Base-by-base conservation (phyloP, 2,329 filamentous ascomycete species). In the Venturia effusa region DNA sequence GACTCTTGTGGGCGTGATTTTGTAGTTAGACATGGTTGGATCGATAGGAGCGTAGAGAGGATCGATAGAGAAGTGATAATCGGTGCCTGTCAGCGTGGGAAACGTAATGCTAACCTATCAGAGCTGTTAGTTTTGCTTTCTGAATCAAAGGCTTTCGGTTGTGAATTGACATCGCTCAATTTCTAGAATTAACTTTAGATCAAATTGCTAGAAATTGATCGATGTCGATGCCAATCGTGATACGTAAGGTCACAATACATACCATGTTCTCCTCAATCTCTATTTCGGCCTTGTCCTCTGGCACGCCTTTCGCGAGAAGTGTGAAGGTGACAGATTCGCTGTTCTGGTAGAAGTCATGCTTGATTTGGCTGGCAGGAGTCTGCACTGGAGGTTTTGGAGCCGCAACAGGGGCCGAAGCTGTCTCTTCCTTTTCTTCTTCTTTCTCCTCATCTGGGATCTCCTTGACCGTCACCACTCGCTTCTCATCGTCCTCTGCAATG, bases 1-100 rank as follows among this genome's bases (percentile, higher is more conserved):
- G 63, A 96, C 81, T 73, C 96, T 96, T 70, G 86, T 90, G 1
- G 88, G 81, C 51, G 88, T 87, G 63, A 95, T 83, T 0, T 80
- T 82, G 68, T 79, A 84, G 55, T 80, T 87, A 24, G 85, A 90
- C 39, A 80, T 75, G 1, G 79, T 70, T 0, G 84, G 74, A 62
- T 89, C 82, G 69, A 96, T 85, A 11, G 81, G 73, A 17, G 82
- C 84, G 73, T 82, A 91, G 3, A 93, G 83, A 6, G 88, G 85
- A 22, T 86, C 81, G 54, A 91, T 80, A 0, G 79, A 81, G 70
- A 84, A 87, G 66, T 84, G 80, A 67, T 83, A 88, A 51, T 83
- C 80, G 6, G 80, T 77, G 17, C 80, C 79, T 41, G 74, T 79
- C 22, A 74, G 67, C 39, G 83, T 77, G 24, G 83, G 86, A 70